Base-by-base conservation (phyloP, 257 asterid species). In the Solanum megistacrolobum region DNA sequence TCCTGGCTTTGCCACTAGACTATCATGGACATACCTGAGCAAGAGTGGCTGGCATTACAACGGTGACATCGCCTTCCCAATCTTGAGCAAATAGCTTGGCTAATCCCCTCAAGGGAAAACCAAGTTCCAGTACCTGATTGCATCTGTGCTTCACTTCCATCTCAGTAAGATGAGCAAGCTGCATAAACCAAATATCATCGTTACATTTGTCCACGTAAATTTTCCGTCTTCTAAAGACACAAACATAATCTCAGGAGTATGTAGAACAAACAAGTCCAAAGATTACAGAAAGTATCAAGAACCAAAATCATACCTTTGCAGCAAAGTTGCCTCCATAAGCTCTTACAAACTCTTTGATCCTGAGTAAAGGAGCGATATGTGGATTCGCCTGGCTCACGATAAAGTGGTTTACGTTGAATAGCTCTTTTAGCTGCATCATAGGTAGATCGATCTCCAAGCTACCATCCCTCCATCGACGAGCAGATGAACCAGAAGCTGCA, bases 141-240 rank as follows among this genome's bases (percentile, higher is more conserved):
- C 99, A 97, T 92, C 98, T 89, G 92, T 97, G 99, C 89, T 97
- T 97, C 87, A 96, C 98, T 92, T 97, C 99, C 99, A 97, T 94
- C 94, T 96, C 99, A n/a, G 91, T 83, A 86, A 97, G 93, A 68
- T 95, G 94, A 78, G 99, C 99, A 90, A 96, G 99, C 99, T 96
- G 92, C 92, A 88, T 12, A 36, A 69, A 25, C 35, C 58, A 48
- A 83, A 32, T n/a, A 43, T 79, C 0, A 4, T 5, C 2, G 16
- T 79, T 43, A 79, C 65, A 79, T 79, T 79, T 14, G 3, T 8
- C 84, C 36, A 7, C 8, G 9, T 78, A 6, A n/a, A 12, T 39
- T 38, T 1, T 3, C 58, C 9, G 60, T 23, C 13, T n/a, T 73
- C 10, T 14, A 12, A n/a, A 39, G 27, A 76, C 13, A 2, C 52